Evolutionary conservation across 257 asterid genomes (phyloP).

Genomic region (Solanum sparsipilum): DNA sequence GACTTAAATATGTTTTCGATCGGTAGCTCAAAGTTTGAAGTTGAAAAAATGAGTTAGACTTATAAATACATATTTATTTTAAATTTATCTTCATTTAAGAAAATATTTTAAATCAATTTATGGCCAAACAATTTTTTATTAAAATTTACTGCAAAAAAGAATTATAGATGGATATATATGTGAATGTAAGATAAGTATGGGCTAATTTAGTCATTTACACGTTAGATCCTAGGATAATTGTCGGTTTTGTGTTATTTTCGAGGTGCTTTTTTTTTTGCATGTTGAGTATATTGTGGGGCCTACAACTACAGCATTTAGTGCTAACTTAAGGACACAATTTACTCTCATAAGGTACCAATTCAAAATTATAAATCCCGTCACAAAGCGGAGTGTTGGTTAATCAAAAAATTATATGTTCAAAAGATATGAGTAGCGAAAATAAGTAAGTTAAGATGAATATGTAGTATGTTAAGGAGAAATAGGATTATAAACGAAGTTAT

Average conservation of each 20-base stretch:
- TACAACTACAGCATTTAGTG: not conserved
- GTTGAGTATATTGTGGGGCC: not conserved
- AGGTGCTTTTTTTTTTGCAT: not conserved
- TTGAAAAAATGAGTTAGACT: not conserved
- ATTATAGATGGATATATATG: not conserved
- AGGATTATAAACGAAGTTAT: not conserved
- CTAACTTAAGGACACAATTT: not conserved
- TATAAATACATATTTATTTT: not conserved
- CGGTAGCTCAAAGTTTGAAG: not conserved
- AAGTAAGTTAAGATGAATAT: not conserved
- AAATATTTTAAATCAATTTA: too few relatives aligned
- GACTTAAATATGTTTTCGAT: not conserved
- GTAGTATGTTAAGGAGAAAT: not conserved
- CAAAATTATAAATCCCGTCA: too few relatives aligned
- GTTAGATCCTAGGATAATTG: not conserved
- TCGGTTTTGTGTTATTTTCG: not conserved
- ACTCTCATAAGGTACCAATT: not conserved
- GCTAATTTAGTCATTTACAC: not conserved
- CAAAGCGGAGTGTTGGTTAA: rapidly evolving
- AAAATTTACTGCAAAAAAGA: not conserved
- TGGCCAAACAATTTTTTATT: too few relatives aligned
- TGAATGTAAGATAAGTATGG: not conserved
- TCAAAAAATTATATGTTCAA: rapidly evolving
- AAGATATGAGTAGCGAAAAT: too few relatives aligned
- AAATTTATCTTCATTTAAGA: not conserved